Evolutionary conservation across 75 land plant genomes (phyloP).

Genomic region (Chamaecyparis obtusa): DNA sequence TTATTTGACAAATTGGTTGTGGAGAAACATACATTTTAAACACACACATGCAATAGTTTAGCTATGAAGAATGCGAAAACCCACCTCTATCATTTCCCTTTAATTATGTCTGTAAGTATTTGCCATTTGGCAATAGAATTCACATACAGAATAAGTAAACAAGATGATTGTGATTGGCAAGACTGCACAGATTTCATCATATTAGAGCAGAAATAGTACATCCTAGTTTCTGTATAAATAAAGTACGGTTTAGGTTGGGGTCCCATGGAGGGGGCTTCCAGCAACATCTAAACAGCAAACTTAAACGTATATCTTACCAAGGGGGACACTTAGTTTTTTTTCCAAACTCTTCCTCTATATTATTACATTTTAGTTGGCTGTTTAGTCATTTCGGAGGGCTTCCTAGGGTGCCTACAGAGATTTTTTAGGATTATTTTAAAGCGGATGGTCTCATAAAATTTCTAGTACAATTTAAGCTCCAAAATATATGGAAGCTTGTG

Average conservation of each 20-base stretch:
- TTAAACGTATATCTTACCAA: too few relatives aligned
- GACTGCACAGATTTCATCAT: background rate
- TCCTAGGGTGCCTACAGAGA: too few relatives aligned
- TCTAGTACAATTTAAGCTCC: too few relatives aligned
- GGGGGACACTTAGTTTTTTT: too few relatives aligned
- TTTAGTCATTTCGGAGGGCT: too few relatives aligned
- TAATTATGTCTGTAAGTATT: background rate
- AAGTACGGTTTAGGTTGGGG: background rate
- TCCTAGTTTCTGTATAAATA: background rate
- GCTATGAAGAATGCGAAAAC: background rate
- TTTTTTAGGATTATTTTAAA: too few relatives aligned
- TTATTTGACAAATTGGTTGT: background rate
- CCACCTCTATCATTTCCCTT: background rate
- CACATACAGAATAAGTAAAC: background rate
- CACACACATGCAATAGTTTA: background rate
- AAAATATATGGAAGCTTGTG: too few relatives aligned
- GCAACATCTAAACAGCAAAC: too few relatives aligned
- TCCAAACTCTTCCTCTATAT: too few relatives aligned
- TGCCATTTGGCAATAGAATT: background rate
- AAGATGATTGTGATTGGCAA: background rate
- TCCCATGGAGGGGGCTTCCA: too few relatives aligned
- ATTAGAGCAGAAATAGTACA: background rate
- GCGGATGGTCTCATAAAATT: too few relatives aligned
- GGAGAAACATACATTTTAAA: background rate
- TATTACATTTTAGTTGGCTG: too few relatives aligned